Base-by-base conservation (phyloP, 768 basidiomycete species). In the Lactifluus piperatus region DNA sequence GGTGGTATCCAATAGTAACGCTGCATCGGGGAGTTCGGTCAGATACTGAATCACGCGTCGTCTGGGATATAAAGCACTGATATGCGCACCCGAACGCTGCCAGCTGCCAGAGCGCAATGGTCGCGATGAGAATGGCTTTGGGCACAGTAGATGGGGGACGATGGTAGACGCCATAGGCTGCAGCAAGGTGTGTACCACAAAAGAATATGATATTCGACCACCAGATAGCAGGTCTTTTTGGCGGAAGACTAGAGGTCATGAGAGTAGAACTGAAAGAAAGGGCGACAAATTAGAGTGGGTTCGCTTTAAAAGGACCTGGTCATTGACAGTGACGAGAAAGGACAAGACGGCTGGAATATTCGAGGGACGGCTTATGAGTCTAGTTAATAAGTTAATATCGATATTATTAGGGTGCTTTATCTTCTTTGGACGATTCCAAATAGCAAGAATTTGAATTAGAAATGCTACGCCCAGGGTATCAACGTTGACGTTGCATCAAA, bases 1-100 rank as follows among this genome's bases (percentile, higher is more conserved):
- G 78, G 67, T 90, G 88, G 68, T 90, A 90, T 1, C 88, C 88
- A 64, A 86, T 75, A 3, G 84, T 89, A 49, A 90, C 81, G 1
- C 86, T 87, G 57, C 10, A 36, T 39, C 2, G 26, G 13, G 27
- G 7, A 11, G 39, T 37, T 51, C 26, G 10, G 10, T 36, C 13
- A 30, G 32, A 34, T 22, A 27, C 18, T 30, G 26, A 46, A 51
- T 60, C 9, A 58, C 32, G 4, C 6, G 50, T 51, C 50, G 47
- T 36, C 29, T 18, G 22, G 20, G 32, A 16, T 41, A 24, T 34
- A 13, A 34, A 13, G 10, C 43, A 24, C 4, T 36, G 22, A 30
- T 29, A 34, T 34, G 73, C 79, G 66, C 68, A 80, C 86, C 88
- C 84, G 68, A 89, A 86, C 50, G 78, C 79, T 16, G 85, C 82